phyloP scores from a whole-genome alignment of 495 filamentous ascomycete genomes.

The Penicillium psychrofluorescens region DNA sequence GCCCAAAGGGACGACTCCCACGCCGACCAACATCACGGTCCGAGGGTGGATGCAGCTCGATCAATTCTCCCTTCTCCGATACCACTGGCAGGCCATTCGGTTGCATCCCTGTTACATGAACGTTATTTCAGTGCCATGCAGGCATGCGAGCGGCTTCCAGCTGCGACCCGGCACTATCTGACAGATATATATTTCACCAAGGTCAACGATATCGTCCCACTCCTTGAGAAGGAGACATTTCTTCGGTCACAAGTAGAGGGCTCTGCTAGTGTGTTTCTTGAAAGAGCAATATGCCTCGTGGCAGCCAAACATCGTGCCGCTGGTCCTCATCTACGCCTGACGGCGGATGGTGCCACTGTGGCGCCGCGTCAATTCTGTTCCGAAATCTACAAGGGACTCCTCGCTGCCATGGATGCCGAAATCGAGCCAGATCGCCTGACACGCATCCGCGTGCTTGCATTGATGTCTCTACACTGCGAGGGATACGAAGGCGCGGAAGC shows the following conservation, averaged over 20 bases:
- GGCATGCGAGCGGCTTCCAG: slow-evolving; percentile 22
- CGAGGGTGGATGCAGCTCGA: background rate
- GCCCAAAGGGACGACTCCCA: slow-evolving; percentile 2
- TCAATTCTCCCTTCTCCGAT: slow-evolving; percentile 2
- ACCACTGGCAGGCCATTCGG: slow-evolving; percentile 8
- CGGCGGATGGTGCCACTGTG: slow-evolving; percentile 14
- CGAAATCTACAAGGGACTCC: slow-evolving; percentile 31
- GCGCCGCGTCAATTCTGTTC: slow-evolving; percentile 27
- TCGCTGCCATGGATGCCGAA: slow-evolving; percentile 28
- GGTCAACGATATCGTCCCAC: slow-evolving; percentile 28
- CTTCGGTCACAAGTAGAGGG: slow-evolving; percentile 11
- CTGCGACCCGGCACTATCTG: slow-evolving; percentile 16
- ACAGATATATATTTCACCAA: slow-evolving; percentile 25
- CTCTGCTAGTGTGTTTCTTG: slow-evolving; percentile 25
- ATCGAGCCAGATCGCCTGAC: slow-evolving; percentile 37
- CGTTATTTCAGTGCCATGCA: slow-evolving; percentile 21
- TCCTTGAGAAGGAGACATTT: slow-evolving; percentile 28
- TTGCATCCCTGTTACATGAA: slow-evolving; percentile 21
- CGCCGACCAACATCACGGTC: background rate
- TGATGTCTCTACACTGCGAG: slow-evolving; percentile 41
- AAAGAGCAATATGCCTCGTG: slow-evolving; percentile 38
- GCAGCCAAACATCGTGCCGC: slow-evolving; percentile 37
- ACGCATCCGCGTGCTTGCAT: slow-evolving; percentile 36
- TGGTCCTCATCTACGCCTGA: slow-evolving; percentile 21
- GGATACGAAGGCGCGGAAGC: slow-evolving; percentile 38